A percentile compares a stretch with the other conserved stretches of the same genome.
These are phyloP conservation scores for Leccinum subtestaceum DNA, from an alignment of 768 basidiomycete species.

Conservation along the genomic window DNA sequence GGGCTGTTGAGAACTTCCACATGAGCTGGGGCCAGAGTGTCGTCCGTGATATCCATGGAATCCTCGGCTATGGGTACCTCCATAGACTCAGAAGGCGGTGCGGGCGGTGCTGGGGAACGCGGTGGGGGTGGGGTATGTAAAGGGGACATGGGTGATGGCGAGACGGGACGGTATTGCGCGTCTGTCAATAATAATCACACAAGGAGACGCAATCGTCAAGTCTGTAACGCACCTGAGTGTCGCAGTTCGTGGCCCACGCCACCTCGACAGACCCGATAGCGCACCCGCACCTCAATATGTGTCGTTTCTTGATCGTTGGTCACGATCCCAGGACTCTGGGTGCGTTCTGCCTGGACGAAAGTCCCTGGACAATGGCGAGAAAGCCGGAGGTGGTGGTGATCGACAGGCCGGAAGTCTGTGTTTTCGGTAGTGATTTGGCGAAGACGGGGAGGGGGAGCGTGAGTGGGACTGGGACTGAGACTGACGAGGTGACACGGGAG, in stretches of 20 bases:
- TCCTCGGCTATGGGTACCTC: slow-evolving; percentile 22
- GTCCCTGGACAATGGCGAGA: slow-evolving; percentile 40
- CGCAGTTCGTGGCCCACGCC: slow-evolving; percentile 4
- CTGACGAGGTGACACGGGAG: slow-evolving; percentile 20
- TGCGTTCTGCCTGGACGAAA: slow-evolving; percentile 34
- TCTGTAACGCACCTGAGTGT: slow-evolving; percentile 10
- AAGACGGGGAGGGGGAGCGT: slow-evolving; percentile 39
- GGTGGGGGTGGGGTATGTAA: slow-evolving; percentile 20
- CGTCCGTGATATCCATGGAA: slow-evolving; percentile 22
- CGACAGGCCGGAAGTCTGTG: slow-evolving; percentile 36
- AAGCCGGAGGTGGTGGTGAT: slow-evolving; percentile 35
- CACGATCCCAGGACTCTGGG: slow-evolving; percentile 35
- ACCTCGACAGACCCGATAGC: slow-evolving; percentile 11
- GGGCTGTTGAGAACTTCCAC: slow-evolving; percentile 44
- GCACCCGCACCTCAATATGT: slow-evolving; percentile 15
- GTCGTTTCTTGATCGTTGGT: slow-evolving; percentile 35
- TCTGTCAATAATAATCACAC: slow-evolving; percentile 9
- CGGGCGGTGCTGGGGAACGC: slow-evolving; percentile 24
- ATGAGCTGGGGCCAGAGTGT: slow-evolving; percentile 37
- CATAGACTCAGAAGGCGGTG: slow-evolving; percentile 38
- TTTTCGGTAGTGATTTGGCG: slow-evolving; percentile 32
- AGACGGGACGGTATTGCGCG: slow-evolving; percentile 20
- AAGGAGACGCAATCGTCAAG: background rate
- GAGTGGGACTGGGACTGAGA: slow-evolving; percentile 37
- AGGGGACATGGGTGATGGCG: slow-evolving; percentile 25